phyloP scores from a whole-genome alignment of 345 rosid genomes.

The Euphorbia peplus region DNA sequence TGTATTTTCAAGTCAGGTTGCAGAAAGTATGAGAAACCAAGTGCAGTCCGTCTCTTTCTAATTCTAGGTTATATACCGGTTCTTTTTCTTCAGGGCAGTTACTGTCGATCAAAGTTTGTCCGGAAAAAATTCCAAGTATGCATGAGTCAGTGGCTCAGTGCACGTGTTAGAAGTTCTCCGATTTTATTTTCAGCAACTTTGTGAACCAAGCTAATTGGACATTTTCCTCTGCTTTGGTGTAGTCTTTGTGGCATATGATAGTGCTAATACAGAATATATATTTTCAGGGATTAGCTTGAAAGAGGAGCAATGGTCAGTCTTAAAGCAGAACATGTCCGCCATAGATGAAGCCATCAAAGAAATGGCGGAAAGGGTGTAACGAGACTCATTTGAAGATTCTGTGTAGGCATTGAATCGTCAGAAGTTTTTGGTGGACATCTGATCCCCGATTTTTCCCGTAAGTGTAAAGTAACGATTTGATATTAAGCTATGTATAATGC shows the following conservation, averaged over 20 bases:
- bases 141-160: no score
- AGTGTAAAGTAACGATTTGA: neutral
- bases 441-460: conserved; percentile 7
- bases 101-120: no score
- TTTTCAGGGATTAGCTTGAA: conserved; percentile 80
- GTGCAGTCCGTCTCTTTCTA: no score
- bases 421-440: neutral
- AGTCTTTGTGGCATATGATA: neutral
- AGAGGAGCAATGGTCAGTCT: conserved; percentile 73
- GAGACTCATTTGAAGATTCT: conserved; percentile 15
- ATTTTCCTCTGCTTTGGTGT: neutral
- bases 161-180: neutral
- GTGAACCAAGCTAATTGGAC: neutral
- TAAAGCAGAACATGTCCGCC: conserved; percentile 58
- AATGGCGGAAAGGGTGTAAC: conserved; percentile 43
- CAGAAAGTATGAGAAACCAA: no score
- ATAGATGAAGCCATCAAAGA: conserved; percentile 66
- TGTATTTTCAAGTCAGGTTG: neutral
- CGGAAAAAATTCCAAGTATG: no score
- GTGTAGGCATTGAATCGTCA: neutral
- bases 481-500: neutral
- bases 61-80: no score
- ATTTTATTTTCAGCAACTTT: neutral
- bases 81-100: no score
- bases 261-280: neutral